Conservation (phyloP, 176 grass and related monocot species). For the Puccinellia tenuiflora region DNA sequence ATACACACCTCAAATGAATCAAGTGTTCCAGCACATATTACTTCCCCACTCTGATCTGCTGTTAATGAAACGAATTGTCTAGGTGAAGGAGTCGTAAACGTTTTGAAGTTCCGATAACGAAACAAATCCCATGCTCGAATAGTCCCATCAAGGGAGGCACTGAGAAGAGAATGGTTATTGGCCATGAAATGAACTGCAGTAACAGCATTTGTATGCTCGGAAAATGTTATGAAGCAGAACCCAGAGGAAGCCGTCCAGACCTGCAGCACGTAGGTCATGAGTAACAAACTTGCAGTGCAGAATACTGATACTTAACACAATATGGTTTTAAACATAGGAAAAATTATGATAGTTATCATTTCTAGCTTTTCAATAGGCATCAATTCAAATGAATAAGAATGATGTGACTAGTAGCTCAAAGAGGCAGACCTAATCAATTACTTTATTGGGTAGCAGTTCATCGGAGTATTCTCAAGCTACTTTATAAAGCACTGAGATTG, state of each 20-base stretch:
- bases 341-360: not conserved
- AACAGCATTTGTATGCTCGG: slow-evolving; percentile 88
- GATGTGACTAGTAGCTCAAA: not conserved
- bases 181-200: slow-evolving; percentile 94
- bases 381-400: not conserved
- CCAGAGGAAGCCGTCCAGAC: slow-evolving; percentile 91
- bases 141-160: slow-evolving; percentile 93
- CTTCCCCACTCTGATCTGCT: slow-evolving; percentile 81
- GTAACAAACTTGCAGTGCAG: not conserved
- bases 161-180: slow-evolving; percentile 93
- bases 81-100: slow-evolving; percentile 81
- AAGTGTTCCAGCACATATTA: slow-evolving; percentile 96
- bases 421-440: not conserved
- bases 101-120: slow-evolving; percentile 91
- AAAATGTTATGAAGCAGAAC: slow-evolving; percentile 97
- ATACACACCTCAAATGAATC: slow-evolving; percentile 91
- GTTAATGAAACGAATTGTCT: slow-evolving; percentile 94
- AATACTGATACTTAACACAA: not conserved
- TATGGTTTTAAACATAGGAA: not conserved
- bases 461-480: not conserved
- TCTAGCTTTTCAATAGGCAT: not conserved
- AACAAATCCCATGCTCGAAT: slow-evolving; percentile 94
- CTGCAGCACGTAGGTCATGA: slow-evolving; percentile 33
- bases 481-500: no score
- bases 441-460: not conserved